Evolutionary conservation across 371 early-diverging fungal genomes (phyloP), one percentile per base, ranked within the genome.

Genomic region (Mucor ambiguus): DNA sequence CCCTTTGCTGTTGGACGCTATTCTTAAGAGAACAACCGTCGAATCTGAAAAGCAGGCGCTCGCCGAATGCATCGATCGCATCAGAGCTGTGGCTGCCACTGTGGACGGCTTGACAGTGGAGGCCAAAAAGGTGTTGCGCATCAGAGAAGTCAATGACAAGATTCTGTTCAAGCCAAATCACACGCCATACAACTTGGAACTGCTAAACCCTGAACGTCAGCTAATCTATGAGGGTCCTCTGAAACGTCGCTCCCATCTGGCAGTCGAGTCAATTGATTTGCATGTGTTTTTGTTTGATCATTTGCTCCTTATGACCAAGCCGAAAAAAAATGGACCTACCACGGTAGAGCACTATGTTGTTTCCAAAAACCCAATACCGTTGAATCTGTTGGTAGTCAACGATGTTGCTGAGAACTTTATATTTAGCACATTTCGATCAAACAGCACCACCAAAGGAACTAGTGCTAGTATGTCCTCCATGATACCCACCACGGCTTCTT

Each of bases 221-320:
- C 63, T 95, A 10, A 73, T 95, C n/a, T 85, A 92, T 65, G 94
- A 94, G 62, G 95, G 96, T 20, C 79, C 82, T 26, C 75, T 96
- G 64, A 90, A 87, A 29, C 80, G 89, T 46, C 84, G 88, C 43
- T 77, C 76, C 82, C 48, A 91, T 77, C 57, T 89, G 88, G 32
- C 18, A 52, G 84, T 89, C 10, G 92, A 91, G 32, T 76, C 77
- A n/a, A 78, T 85, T 0, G 89, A 91, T 18, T 61, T 95, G 8
- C 79, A 80, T 41, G 86, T 95, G 30, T 92, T 94, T 70, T 75
- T 96, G 43, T 92, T 96, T 57, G 97, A 96, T 71, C 94, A 96
- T 75, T 71, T 85, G 48, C 75, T 96, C 8, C 70, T 96, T 11
- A 77, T 96, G 83, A 87, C 94, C 37, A 92, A 90, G 71, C 80